Base-by-base conservation (phyloP, 768 basidiomycete genomes). In the Psilocybe sp. region DNA sequence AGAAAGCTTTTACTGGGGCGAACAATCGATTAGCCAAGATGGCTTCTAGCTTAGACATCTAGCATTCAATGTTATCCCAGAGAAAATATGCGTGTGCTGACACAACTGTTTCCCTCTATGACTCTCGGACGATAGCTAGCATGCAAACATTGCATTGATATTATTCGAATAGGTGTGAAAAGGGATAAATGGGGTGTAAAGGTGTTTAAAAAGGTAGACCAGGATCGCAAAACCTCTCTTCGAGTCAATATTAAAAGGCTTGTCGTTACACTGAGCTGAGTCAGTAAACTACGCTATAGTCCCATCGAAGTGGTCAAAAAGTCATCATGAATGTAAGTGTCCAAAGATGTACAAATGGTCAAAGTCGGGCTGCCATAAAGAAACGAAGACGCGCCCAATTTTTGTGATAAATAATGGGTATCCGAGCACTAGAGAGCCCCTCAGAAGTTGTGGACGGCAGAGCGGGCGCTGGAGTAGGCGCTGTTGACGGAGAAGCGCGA, bases 381-480 rank as follows among this genome's bases (percentile, higher is more conserved):
- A 23, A 15, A 40, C 16, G 44, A 43, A 40, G 23, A 19, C 28
- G 32, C 44, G 50, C 40, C 56, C 50, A 50, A 50, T 44, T 51
- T 57, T 50, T 50, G 41, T 40, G 36, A 43, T 51, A 47, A 40
- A 35, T 46, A 47, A 40, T 35, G 15, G 28, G 14, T 40, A 13
- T 12, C 20, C 12, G 41, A 39, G 32, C 18, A 11, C 31, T 18
- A 44, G 28, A 37, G 31, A 33, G 35, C 18, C 40, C 33, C 45
- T 57, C 48, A 59, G 54, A 59, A 59, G 28, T 49, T 51, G 51
- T 49, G 52, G 15, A 60, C 54, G 15, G 69, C 67, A 40, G 62
- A 57, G 51, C 57, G 55, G 32, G 71, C 62, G 44, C 65, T 51
- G 46, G 56, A 57, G 60, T 64, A 71, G 12, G 72, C 72, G 49